phyloP scores from a whole-genome alignment of 2,329 filamentous ascomycete species.

The Aureobasidium zeae region DNA sequence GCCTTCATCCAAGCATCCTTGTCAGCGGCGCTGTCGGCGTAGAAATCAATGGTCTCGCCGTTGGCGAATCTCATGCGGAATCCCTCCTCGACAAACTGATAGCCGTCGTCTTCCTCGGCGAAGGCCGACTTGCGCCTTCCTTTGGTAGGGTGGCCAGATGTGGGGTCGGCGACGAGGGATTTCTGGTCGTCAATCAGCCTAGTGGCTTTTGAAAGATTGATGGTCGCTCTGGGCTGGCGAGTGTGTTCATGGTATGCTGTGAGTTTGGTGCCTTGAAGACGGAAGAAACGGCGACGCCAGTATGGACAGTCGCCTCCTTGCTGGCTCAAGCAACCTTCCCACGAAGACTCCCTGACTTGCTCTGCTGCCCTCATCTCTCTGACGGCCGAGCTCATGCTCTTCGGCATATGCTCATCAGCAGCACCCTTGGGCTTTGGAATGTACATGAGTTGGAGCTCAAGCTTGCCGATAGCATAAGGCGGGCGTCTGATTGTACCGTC shows the following conservation, averaged over 20 bases:
- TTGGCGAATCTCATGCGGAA: slow-evolving; percentile 99
- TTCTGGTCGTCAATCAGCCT: slow-evolving; percentile 89
- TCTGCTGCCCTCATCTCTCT: slow-evolving; percentile 88
- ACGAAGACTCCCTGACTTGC: slow-evolving; percentile 61
- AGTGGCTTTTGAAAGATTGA: slow-evolving; percentile 87
- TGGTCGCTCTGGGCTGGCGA: slow-evolving; percentile 88
- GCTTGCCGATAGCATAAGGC: slow-evolving; percentile 92
- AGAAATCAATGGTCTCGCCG: slow-evolving; percentile 96
- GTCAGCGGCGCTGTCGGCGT: slow-evolving; percentile 76
- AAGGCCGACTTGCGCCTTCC: slow-evolving; percentile 82
- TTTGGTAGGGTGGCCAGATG: slow-evolving; percentile 56
- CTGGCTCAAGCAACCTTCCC: slow-evolving; percentile 85
- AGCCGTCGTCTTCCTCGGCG: slow-evolving; percentile 95
- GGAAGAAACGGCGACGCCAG: slow-evolving; percentile 97
- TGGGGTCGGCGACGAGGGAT: slow-evolving; percentile 70
- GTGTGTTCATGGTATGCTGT: slow-evolving; percentile 96
- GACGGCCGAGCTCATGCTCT: slow-evolving; percentile 97
- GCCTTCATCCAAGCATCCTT: slow-evolving; percentile 95
- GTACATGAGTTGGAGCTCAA: slow-evolving; percentile 88
- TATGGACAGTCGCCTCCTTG: slow-evolving; percentile 98
- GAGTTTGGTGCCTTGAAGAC: slow-evolving; percentile 78
- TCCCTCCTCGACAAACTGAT: slow-evolving; percentile 98
- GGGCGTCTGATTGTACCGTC: slow-evolving; percentile 66
- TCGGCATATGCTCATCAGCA: slow-evolving; percentile 93
- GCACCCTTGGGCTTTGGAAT: slow-evolving; percentile 83